phyloP scores from a whole-genome alignment of 345 rosid species.

The Dovyalis caffra region DNA sequence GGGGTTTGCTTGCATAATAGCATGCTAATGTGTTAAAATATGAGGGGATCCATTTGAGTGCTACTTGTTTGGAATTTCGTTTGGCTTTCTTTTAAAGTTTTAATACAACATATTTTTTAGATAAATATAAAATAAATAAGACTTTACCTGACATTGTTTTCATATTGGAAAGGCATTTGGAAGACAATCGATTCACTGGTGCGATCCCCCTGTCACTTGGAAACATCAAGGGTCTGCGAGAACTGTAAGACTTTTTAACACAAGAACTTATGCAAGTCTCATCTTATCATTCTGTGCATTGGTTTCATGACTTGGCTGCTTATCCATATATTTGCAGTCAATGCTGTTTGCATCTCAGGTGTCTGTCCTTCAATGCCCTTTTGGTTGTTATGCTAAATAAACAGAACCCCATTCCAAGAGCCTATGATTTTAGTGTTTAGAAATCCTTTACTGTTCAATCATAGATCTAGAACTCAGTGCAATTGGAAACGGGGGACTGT shows the following conservation, averaged over 20 bases:
- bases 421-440: background rate
- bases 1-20: background rate
- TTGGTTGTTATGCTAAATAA: slow-evolving; percentile 1
- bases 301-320: background rate
- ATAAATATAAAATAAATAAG: background rate
- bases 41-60: background rate
- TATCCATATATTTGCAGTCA: background rate
- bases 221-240: slow-evolving; percentile 45
- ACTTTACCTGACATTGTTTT: slow-evolving; percentile 18
- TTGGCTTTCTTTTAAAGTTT: background rate
- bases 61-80: slow-evolving; percentile 5
- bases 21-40: background rate
- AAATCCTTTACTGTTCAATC: background rate
- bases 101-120: background rate
- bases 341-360: background rate
- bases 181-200: slow-evolving; percentile 69
- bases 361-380: background rate
- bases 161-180: slow-evolving; percentile 59
- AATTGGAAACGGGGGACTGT: background rate
- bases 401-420: background rate
- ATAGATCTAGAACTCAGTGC: background rate
- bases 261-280: slow-evolving; percentile 7
- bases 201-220: slow-evolving; percentile 60
- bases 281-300: background rate
- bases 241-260: slow-evolving; percentile 61